Base-by-base conservation (phyloP, 768 basidiomycete genomes). In the Lentinula lateritia region DNA sequence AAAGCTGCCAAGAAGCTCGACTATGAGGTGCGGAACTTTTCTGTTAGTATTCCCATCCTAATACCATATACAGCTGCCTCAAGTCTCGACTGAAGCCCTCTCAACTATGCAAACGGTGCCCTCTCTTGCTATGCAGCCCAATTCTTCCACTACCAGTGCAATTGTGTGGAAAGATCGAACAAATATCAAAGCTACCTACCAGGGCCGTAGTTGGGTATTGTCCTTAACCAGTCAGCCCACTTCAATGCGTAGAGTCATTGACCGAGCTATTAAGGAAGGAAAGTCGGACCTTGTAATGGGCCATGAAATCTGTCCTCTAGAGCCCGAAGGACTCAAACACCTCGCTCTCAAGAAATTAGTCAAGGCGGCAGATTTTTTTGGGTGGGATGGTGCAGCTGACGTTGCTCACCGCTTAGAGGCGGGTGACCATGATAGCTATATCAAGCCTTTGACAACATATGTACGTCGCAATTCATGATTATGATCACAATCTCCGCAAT, bases 21-120 rank as follows among this genome's bases (percentile, higher is more conserved):
- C 28, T 28, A 28, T 28, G 28, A 28, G 28, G 28, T 28, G 3
- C 3, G 2, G 28, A 3, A 28, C 3, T 28, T 28, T 28, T 28
- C 28, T 4, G 3, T 28, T 28, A 4, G 28, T 28, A 28, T 28
- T 28, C 28, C 3, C 28, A 28, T 28, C 3, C 28, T 28, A 28
- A 28, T 2, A 28, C 28, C 28, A 39, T 39, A 5, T 12, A 10
- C 39, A 39, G 39, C 39, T 39, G 3, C 39, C 39, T 39, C 39
- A 39, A 15, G 39, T 39, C 3, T 39, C 68, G 23, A 69, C 74
- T 64, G 76, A 80, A 16, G 74, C 67, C 28, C 28, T 28, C 3
- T 4, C 3, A 4, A 4, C 28, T 28, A 28, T 28, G 3, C 28
- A 28, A 28, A 28, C 3, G 28, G 28, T 4, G 3, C 28, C 28